Percentiles rank a stretch among this genome's conserved stretches.
phyloP scores from a whole-genome alignment of 208 protist species.

The Acanthamoeba sp. region DNA sequence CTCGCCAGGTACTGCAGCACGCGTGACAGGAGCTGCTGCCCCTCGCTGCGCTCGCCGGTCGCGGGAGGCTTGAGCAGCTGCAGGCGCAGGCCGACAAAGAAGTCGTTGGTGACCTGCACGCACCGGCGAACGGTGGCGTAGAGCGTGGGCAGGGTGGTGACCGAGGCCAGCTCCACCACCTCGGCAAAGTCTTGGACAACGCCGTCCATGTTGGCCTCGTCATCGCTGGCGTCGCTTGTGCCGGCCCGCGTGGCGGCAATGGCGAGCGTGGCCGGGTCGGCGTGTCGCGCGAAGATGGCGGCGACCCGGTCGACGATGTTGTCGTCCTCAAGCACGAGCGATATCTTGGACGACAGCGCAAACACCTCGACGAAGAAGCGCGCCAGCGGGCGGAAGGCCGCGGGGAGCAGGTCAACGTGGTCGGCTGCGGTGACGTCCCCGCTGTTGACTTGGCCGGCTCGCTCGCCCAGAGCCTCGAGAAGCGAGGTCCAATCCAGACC shows the following conservation, averaged over 20 bases:
- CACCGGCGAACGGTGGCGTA: slow-evolving; percentile 23
- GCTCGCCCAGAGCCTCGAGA: not conserved
- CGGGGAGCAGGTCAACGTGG: not conserved
- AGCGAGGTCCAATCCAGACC: not conserved
- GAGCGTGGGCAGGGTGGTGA: slow-evolving; percentile 23
- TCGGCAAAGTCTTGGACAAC: slow-evolving; percentile 2
- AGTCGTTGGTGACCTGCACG: slow-evolving; percentile 23
- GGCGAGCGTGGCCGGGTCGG: not conserved
- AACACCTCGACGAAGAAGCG: slow-evolving; percentile 12
- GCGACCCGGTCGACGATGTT: not conserved
- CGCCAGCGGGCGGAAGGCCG: not conserved
- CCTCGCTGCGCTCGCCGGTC: not conserved
- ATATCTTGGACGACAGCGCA: slow-evolving; percentile 32
- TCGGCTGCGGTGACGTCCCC: not conserved
- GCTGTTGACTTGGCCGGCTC: not conserved
- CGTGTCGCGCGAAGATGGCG: not conserved
- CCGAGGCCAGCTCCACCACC: not conserved
- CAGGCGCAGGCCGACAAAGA: slow-evolving; percentile 2
- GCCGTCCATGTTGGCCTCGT: not conserved
- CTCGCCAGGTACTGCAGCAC: not conserved
- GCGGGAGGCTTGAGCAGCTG: not conserved
- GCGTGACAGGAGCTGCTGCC: not conserved
- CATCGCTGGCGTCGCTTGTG: no score
- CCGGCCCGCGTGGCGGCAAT: not conserved
- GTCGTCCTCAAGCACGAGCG: slow-evolving; percentile 5